Evolutionary conservation across 805 yeast species (phyloP).

Genomic region (Metschnikowia similis): DNA sequence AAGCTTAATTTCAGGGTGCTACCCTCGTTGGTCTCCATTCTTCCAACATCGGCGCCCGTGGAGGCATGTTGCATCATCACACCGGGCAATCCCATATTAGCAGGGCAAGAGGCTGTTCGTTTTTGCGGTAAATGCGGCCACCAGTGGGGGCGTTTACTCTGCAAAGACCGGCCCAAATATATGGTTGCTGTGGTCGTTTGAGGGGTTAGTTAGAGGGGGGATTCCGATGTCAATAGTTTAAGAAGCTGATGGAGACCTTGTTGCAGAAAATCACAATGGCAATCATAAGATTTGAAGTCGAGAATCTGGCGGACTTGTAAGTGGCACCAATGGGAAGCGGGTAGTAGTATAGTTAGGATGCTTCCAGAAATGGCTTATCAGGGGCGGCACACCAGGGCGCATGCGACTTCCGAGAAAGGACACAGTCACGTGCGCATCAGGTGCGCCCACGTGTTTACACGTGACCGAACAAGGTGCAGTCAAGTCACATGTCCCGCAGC

Average conservation of each 20-base stretch:
- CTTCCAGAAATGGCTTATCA: neutral
- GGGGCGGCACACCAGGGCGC: neutral
- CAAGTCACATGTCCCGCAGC: too few relatives aligned
- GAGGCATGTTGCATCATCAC: conserved; percentile 1
- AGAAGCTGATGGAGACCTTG: conserved; percentile 19
- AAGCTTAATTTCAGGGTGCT: neutral
- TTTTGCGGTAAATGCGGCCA: neutral
- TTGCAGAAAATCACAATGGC: conserved; percentile 14
- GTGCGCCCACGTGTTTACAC: too few relatives aligned
- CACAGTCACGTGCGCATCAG: too few relatives aligned
- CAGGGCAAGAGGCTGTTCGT: neutral
- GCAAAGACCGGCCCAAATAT: neutral
- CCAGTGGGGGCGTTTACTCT: neutral
- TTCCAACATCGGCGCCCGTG: neutral
- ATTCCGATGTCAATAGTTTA: conserved; percentile 17
- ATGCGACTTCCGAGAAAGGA: too few relatives aligned
- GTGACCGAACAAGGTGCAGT: too few relatives aligned
- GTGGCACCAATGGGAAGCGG: too few relatives aligned
- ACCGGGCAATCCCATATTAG: conserved; percentile 4
- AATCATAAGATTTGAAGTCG: conserved; percentile 13
- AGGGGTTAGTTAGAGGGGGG: neutral
- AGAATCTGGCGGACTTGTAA: too few relatives aligned
- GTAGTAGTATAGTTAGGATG: neutral
- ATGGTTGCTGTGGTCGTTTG: neutral
- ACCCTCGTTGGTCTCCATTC: conserved; percentile 3